Evolutionary conservation across 139 green algal genomes (phyloP), one percentile per base, ranked within the genome.

Genomic region (Limnomonas spitsbergensis): DNA sequence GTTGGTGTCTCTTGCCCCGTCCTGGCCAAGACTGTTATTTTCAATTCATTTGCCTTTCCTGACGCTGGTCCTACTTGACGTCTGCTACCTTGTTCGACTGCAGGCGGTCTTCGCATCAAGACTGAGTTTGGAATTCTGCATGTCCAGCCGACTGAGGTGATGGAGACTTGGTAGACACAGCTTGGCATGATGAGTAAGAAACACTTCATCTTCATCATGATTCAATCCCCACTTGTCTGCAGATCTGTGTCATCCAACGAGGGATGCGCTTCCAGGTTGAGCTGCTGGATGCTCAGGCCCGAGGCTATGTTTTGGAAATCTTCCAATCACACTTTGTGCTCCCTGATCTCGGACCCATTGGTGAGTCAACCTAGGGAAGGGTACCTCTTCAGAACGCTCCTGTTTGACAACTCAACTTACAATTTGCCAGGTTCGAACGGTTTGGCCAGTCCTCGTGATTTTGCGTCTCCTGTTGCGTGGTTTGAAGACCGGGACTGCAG

Each of bases 291-390:
- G 47, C 14, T 61, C 14, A 29, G 47, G 47, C 82, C 20, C 42
- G 94, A 0, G 94, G 95, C 0, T 98, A 98, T 54, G 84, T 98
- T 35, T 86, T 98, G 66, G 95, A 98, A 81, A 80, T 97, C 3
- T 98, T 96, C 82, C 72, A 78, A 1, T 88, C 89, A 4, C 91
- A 96, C 85, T 98, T 98, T 78, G 40, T 79, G 76, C 90, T 98
- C 75, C 95, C 95, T 2, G 93, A 98, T 36, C 88, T 98, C 67
- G 95, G 95, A 2, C 93, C 90, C 3, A 97, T 98, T 31, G 95
- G 92, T 94, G 76, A 38, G 86, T 40, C 4, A 14, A 36, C 3
- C 34, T 35, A 61, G 53, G 66, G 2, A 35, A 34, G 20, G 29
- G 47, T 71, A 71, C 61, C 61, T 38, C 61, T 61, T 14, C 47